Evolutionary conservation across 345 rosid genomes (phyloP).

Genomic region (Camelina neglecta): DNA sequence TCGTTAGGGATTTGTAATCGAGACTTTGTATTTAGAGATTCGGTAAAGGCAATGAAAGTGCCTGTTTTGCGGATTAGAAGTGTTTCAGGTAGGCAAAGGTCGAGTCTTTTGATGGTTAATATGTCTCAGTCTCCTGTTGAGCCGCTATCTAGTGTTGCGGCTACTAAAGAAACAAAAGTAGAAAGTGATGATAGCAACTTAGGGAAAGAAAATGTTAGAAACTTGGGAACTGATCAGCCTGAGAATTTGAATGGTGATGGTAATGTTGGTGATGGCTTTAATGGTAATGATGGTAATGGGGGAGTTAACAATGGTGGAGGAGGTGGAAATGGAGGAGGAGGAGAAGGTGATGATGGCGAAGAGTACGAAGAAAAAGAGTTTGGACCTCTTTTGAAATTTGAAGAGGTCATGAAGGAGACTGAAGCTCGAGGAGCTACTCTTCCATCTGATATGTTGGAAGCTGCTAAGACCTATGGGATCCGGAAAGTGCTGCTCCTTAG

Average conservation of each 20-base stretch:
- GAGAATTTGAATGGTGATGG: slow-evolving; percentile 38
- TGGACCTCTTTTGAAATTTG: slow-evolving; percentile 77
- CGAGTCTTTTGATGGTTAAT: slow-evolving; percentile 48
- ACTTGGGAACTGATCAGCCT: slow-evolving; percentile 38
- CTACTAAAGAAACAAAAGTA: slow-evolving; percentile 26
- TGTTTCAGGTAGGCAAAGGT: slow-evolving; percentile 43
- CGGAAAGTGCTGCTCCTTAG: slow-evolving; percentile 69
- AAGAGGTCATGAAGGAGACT: slow-evolving; percentile 73
- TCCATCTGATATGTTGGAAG: slow-evolving; percentile 83
- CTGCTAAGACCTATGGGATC: slow-evolving; percentile 74
- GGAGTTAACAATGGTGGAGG: slow-evolving; percentile 48
- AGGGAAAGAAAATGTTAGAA: slow-evolving; percentile 37
- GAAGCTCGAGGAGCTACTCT: slow-evolving; percentile 73
- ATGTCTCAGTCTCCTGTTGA: slow-evolving; percentile 51
- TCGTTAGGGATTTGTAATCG: slow-evolving; percentile 39
- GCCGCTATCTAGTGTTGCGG: slow-evolving; percentile 38
- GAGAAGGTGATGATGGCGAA: slow-evolving; percentile 38
- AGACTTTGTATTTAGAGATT: slow-evolving; percentile 28
- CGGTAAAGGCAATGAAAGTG: slow-evolving; percentile 37
- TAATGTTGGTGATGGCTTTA: slow-evolving; percentile 43
- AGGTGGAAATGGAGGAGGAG: slow-evolving; percentile 47
- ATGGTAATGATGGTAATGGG: slow-evolving; percentile 53
- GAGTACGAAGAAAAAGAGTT: slow-evolving; percentile 73
- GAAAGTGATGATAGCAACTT: slow-evolving; percentile 28
- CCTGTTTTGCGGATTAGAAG: slow-evolving; percentile 37